These are phyloP conservation scores for Ustilago lituana DNA, from an alignment of 1,284 basidiomycete species.

Conservation along the genomic window DNA sequence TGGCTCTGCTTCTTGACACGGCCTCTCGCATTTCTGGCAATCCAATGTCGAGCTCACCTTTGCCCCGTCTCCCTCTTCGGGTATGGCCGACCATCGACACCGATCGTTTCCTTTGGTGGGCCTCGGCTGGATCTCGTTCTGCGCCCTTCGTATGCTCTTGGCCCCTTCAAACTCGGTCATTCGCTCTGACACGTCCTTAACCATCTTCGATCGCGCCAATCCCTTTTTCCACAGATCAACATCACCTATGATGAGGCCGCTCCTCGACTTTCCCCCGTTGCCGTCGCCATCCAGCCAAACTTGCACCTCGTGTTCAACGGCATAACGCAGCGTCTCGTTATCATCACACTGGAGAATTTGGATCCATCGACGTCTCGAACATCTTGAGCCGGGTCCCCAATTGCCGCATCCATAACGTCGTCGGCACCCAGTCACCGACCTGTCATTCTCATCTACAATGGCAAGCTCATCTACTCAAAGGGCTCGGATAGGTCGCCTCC, in stretches of 20 bases:
- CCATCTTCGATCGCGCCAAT: slow-evolving; percentile 47
- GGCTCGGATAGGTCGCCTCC: slow-evolving; percentile 10
- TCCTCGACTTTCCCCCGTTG: slow-evolving; percentile 37
- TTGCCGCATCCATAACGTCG: background rate
- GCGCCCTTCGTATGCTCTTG: slow-evolving; percentile 33
- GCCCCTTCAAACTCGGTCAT: slow-evolving; percentile 51
- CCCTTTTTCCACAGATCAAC: slow-evolving; percentile 47
- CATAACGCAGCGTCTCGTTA: slow-evolving; percentile 30
- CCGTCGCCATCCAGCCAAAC: slow-evolving; percentile 38
- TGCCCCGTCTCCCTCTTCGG: slow-evolving; percentile 14
- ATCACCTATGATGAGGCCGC: slow-evolving; percentile 31
- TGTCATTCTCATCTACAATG: slow-evolving; percentile 41
- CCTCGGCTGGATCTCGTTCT: slow-evolving; percentile 38
- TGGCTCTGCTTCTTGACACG: no score
- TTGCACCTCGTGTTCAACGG: slow-evolving; percentile 45
- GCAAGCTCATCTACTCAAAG: slow-evolving; percentile 33
- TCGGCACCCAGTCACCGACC: slow-evolving; percentile 33
- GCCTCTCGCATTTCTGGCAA: no score
- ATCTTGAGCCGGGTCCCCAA: background rate
- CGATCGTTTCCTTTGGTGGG: slow-evolving; percentile 30
- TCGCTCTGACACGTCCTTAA: slow-evolving; percentile 54
- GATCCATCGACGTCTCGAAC: background rate
- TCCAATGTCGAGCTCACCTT: slow-evolving; percentile 45
- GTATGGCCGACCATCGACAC: slow-evolving; percentile 8
- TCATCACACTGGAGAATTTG: slow-evolving; percentile 50